Evolutionary conservation across 2,329 filamentous ascomycete species (phyloP).

Genomic region (Penicillium sp.): DNA sequence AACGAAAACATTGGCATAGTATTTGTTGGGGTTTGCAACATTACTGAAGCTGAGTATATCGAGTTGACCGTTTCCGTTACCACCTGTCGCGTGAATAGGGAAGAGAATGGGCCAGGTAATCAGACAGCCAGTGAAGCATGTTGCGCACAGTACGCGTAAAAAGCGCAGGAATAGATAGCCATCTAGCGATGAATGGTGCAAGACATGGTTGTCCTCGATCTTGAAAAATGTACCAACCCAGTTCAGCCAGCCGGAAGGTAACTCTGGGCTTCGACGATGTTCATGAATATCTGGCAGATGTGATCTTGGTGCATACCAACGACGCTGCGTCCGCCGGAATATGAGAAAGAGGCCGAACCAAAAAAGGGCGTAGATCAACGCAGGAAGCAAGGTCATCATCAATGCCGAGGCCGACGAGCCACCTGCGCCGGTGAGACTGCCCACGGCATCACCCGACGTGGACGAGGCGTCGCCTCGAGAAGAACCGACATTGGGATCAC

Average conservation of each 20-base stretch:
- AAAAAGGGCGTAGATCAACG: conserved; percentile 48
- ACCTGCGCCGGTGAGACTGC: conserved; percentile 34
- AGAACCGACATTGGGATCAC: conserved; percentile 48
- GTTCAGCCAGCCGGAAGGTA: conserved; percentile 54
- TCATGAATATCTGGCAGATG: conserved; percentile 48
- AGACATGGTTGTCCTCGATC: conserved; percentile 74
- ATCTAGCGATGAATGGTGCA: conserved; percentile 89
- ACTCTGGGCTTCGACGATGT: conserved; percentile 53
- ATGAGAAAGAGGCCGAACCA: conserved; percentile 52
- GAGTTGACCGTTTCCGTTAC: conserved; percentile 67
- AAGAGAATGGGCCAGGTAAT: conserved; percentile 88
- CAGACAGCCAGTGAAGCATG: conserved; percentile 78
- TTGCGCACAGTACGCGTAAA: conserved; percentile 74
- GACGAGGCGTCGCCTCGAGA: conserved; percentile 45
- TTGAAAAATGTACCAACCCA: conserved; percentile 60
- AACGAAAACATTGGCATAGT: conserved; percentile 79
- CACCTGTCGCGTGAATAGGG: conserved; percentile 86
- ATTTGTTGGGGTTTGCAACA: conserved; percentile 64
- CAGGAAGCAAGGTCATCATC: conserved; percentile 54
- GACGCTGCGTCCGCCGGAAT: conserved; percentile 48
- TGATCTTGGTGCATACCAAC: conserved; percentile 52
- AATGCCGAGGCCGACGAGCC: conserved; percentile 57
- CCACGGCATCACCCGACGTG: conserved; percentile 35
- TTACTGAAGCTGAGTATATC: conserved; percentile 83
- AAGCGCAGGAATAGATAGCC: conserved; percentile 91